Evolutionary conservation across 2,329 filamentous ascomycete species (phyloP), one percentile per base, ranked within the genome.

Genomic region (Fusarium gaditjirri): DNA sequence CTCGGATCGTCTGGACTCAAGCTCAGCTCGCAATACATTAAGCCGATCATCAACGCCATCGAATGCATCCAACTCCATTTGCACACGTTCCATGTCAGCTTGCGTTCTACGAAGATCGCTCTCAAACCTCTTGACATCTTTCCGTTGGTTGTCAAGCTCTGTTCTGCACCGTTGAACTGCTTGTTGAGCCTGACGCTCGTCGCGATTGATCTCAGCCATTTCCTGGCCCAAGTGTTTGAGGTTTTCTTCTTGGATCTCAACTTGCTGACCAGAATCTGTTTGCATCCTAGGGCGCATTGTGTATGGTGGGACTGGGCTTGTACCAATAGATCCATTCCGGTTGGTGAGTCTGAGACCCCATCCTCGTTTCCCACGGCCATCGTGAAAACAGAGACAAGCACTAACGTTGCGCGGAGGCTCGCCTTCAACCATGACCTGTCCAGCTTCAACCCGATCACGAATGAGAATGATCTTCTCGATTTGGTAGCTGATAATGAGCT

Each of bases 391-490:
- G 66, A 96, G 89, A 74, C 93, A 95, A 62, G 90, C 88, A 58
- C 85, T 88, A 16, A 95, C 93, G 71, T 97, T 95, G 19, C 82
- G 86, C 2, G 91, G 90, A n/a, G 82, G 81, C 8, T 84, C 84
- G 43, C 84, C 86, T 58, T 87, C 85, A 67, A 92, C 89, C 87
- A 97, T 93, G 49, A 93, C 87, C 8, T 86, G 83, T 46, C 91
- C 86, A 2, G 92, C 96, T 61, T 93, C 88, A 3, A 86, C 81
- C 33, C 93, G 86, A 35, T 91, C 85, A 61, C 90, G 85, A 59
- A 98, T 90, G 2, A 99, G 85, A 10, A 97, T 89, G 12, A 92
- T 90, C 80, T 98, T 95, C 69, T 99, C 96, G 57, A 98, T 94
- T 11, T 84, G 83, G 74, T 94, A 88, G 69, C 91, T 92, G 79